Percentiles rank a stretch among this genome's conserved stretches.
These are phyloP conservation scores for Fusarium circinatum DNA, from an alignment of 2,329 filamentous ascomycete genomes.

Conservation along the genomic window DNA sequence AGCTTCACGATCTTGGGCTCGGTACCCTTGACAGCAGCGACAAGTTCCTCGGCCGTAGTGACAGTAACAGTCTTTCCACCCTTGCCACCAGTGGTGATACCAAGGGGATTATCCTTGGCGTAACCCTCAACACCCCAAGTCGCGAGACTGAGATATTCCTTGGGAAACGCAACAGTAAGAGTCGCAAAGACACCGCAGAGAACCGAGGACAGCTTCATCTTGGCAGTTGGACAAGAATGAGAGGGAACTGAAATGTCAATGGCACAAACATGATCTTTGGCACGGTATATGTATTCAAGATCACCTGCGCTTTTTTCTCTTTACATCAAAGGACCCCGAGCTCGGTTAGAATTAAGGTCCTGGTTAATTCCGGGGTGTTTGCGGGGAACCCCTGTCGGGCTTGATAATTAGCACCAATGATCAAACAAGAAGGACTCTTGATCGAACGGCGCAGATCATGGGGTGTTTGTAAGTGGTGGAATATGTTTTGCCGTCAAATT, in stretches of 20 bases:
- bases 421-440: not conserved
- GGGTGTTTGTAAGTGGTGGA: not conserved
- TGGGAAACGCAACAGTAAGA: slow-evolving; percentile 25
- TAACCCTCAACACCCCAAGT: slow-evolving; percentile 43
- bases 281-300: slow-evolving; percentile 9
- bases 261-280: no score
- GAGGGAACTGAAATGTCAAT: not conserved
- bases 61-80: slow-evolving; percentile 60
- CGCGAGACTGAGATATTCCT: slow-evolving; percentile 32
- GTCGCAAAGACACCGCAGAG: slow-evolving; percentile 25
- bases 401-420: slow-evolving; percentile 37
- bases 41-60: slow-evolving; percentile 55
- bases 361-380: not conserved
- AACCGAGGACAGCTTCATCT: slow-evolving; percentile 31
- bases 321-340: not conserved
- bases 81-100: slow-evolving; percentile 52
- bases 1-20: slow-evolving; percentile 56
- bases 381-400: slow-evolving; percentile 34
- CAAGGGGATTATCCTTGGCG: slow-evolving; percentile 51
- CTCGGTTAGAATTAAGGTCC: not conserved
- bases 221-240: not conserved
- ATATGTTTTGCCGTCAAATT: not conserved
- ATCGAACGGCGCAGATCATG: not conserved
- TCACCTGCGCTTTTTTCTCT: not conserved
- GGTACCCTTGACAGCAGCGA: slow-evolving; percentile 55